Evolutionary conservation across 352 stramenopile genomes (phyloP).

Genomic region (Globisporangium alternatum): DNA sequence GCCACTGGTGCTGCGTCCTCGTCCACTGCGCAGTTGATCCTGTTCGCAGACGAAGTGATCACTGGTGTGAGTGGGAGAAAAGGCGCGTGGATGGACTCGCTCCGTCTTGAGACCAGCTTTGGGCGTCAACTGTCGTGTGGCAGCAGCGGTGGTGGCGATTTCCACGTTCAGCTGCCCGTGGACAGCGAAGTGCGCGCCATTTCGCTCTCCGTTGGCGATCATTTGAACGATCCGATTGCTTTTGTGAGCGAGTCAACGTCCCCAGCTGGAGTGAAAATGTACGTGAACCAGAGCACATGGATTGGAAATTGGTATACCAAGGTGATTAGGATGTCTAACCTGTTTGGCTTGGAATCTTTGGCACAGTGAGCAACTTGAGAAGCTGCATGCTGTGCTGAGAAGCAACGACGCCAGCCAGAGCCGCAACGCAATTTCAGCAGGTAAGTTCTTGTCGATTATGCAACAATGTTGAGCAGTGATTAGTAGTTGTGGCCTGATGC

Average conservation of each 20-base stretch:
- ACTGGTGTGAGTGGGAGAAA: conserved; percentile 50
- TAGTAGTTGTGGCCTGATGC: neutral
- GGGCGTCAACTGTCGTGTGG: conserved; percentile 50
- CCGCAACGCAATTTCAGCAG: conserved; percentile 31
- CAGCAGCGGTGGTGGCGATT: conserved; percentile 56
- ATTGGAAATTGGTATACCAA: neutral
- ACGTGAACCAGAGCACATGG: neutral
- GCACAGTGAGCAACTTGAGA: conserved; percentile 23
- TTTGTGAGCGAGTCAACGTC: conserved; percentile 36
- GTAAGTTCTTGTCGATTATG: conserved; percentile 16
- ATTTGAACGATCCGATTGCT: conserved; percentile 50
- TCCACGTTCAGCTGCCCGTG: conserved; percentile 30
- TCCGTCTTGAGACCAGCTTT: conserved; percentile 70
- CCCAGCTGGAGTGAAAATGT: conserved; percentile 1
- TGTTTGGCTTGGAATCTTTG: neutral
- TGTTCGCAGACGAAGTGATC: conserved; percentile 56
- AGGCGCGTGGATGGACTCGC: conserved; percentile 68
- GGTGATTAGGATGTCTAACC: neutral
- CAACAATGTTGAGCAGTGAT: too few relatives aligned
- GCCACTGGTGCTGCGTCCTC: conserved; percentile 27
- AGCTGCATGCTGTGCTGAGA: conserved; percentile 21
- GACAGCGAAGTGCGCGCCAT: conserved; percentile 59
- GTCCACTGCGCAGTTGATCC: conserved; percentile 29
- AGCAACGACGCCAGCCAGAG: conserved; percentile 15
- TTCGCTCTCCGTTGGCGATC: conserved; percentile 57